A percentile compares a stretch with the other conserved stretches of the same genome.
These are phyloP conservation scores for Mycena floridula DNA, from an alignment of 768 basidiomycete genomes.

Conservation along the genomic window DNA sequence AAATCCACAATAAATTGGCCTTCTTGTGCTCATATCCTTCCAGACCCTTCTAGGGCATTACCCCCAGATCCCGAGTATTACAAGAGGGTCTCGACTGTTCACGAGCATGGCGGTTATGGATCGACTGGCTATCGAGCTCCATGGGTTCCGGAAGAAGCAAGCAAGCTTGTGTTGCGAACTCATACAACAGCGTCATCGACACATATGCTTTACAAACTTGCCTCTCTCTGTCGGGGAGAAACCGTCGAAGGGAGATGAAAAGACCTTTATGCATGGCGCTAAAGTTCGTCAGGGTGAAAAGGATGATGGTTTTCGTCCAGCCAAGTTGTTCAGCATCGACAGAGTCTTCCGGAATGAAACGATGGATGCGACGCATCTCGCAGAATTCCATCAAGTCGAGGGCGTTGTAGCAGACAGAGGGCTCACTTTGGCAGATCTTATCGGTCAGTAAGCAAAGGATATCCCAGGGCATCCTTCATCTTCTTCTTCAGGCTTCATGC, in stretches of 20 bases:
- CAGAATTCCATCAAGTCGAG: constrained; percentile 99
- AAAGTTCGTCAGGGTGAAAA: constrained; percentile 19
- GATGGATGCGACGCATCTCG: constrained; percentile 96
- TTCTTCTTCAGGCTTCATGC: constrained; percentile 78
- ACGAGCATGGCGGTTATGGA: constrained; percentile 83
- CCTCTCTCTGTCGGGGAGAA: constrained; percentile 74
- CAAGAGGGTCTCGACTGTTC: constrained; percentile 73
- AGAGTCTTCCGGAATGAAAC: constrained; percentile 98
- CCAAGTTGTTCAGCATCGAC: constrained; percentile 96
- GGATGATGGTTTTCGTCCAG: constrained; percentile 80
- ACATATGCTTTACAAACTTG: constrained; percentile 90
- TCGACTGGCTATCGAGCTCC: constrained; percentile 97
- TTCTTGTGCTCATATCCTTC: constrained; percentile 5
- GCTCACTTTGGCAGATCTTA: constrained; percentile 90
- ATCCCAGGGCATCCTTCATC: background rate
- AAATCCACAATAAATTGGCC: constrained; percentile 7
- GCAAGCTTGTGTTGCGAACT: constrained; percentile 88
- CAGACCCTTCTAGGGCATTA: constrained; percentile 76
- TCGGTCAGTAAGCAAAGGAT: constrained; percentile 53
- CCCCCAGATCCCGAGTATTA: constrained; percentile 80
- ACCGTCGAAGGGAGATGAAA: constrained; percentile 32
- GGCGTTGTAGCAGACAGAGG: constrained; percentile 95
- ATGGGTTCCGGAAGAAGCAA: constrained; percentile 89
- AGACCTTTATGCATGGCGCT: constrained; percentile 33
- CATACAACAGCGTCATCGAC: constrained; percentile 96